These are phyloP conservation scores for Begonia loranthoides DNA, from an alignment of 306 rosid genomes.

Conservation along the genomic window DNA sequence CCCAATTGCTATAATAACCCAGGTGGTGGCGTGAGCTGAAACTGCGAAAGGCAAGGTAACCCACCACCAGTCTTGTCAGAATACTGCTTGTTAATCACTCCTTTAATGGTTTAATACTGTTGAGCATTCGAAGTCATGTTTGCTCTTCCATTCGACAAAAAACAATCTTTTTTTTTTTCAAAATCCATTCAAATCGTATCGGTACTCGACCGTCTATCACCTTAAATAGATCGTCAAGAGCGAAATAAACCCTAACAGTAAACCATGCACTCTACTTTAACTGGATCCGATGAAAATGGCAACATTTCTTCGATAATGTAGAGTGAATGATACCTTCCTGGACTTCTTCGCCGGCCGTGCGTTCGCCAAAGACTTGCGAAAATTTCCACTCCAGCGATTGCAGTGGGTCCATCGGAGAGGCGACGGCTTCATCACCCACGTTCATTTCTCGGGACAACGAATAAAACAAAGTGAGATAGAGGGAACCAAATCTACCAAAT, in stretches of 20 bases:
- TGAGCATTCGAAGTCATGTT: too few relatives aligned
- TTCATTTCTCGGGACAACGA: conserved; percentile 40
- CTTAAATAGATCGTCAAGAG: conserved; percentile 41
- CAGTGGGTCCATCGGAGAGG: conserved; percentile 74
- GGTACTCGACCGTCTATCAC: conserved; percentile 14
- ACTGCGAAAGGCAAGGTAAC: too few relatives aligned
- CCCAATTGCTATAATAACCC: too few relatives aligned
- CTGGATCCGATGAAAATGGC: conserved; percentile 40
- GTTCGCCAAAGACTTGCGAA: conserved; percentile 98
- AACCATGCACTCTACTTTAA: conserved; percentile 20
- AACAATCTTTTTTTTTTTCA: too few relatives aligned
- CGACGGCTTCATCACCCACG: conserved; percentile 82
- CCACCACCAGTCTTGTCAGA: too few relatives aligned
- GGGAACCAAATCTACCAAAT: conserved; percentile 23
- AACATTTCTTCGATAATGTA: neutral
- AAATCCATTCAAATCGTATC: neutral
- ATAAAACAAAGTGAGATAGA: conserved; percentile 30
- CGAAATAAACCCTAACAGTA: conserved; percentile 50
- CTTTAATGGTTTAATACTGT: too few relatives aligned
- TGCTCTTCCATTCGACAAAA: too few relatives aligned
- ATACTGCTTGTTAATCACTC: too few relatives aligned
- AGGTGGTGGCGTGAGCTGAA: too few relatives aligned
- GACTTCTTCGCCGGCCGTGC: conserved; percentile 96
- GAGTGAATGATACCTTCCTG: conserved; percentile 70
- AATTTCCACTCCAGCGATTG: conserved; percentile 95